Percentiles rank a stretch among this genome's conserved stretches.
phyloP scores from a whole-genome alignment of 1,139 yeast species.

The Saccharomyces hybrid region DNA sequence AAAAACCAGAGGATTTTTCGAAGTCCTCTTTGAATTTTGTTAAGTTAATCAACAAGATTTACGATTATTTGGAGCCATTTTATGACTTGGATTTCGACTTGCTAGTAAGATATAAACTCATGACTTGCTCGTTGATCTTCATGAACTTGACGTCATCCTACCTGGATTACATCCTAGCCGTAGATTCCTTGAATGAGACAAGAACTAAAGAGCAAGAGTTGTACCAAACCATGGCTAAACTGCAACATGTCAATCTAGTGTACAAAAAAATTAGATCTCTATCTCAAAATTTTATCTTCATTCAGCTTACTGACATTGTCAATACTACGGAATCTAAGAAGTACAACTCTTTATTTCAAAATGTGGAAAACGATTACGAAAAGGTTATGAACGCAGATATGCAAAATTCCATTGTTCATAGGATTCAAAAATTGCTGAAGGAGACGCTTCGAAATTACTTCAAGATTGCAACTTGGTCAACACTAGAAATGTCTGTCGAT shows the following conservation, averaged over 20 bases:
- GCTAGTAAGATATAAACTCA: conserved; percentile 56
- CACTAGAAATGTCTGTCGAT: not conserved
- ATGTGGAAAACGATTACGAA: conserved; percentile 18
- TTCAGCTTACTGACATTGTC: conserved; percentile 40
- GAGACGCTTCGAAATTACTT: conserved; percentile 26
- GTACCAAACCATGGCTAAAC: conserved; percentile 33
- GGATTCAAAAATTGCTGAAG: conserved; percentile 26
- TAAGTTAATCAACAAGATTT: conserved; percentile 56
- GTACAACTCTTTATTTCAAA: conserved; percentile 22
- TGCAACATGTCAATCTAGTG: conserved; percentile 37
- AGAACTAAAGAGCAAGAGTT: conserved; percentile 35
- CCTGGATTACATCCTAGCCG: conserved; percentile 40
- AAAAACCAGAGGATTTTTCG: conserved; percentile 45
- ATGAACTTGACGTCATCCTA: conserved; percentile 55
- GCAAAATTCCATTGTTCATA: conserved; percentile 23
- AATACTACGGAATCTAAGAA: conserved; percentile 31
- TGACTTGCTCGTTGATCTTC: conserved; percentile 64
- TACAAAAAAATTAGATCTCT: conserved; percentile 50
- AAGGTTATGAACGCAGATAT: conserved; percentile 17
- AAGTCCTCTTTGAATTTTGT: conserved; percentile 43
- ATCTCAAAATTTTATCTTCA: conserved; percentile 48
- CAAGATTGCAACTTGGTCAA: conserved; percentile 24
- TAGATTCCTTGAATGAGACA: conserved; percentile 37
- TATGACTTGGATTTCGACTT: conserved; percentile 36
- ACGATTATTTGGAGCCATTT: conserved; percentile 43